Percentiles rank a stretch among this genome's conserved stretches.
These are phyloP conservation scores for Rhizophlyctis rosea DNA, from an alignment of 192 early-diverging fungal genomes.

Conservation along the genomic window DNA sequence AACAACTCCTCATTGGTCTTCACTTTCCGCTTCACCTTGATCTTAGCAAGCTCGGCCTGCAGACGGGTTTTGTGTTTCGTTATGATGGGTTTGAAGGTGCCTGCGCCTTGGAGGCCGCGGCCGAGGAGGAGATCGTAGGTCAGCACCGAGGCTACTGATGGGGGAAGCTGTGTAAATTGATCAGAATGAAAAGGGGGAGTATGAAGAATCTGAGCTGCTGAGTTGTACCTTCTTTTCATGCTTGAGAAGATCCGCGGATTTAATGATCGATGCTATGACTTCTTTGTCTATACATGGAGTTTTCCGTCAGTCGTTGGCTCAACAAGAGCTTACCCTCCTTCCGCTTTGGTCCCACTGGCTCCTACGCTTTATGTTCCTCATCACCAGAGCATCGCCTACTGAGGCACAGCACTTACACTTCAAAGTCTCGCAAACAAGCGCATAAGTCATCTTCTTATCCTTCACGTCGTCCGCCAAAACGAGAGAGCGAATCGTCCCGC, in stretches of 20 bases:
- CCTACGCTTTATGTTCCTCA: not conserved
- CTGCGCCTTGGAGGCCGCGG: slow-evolving; percentile 56
- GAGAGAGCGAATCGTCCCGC: slow-evolving; percentile 77
- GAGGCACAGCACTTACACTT: slow-evolving; percentile 43
- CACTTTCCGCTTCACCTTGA: slow-evolving; percentile 67
- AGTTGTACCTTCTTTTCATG: slow-evolving; percentile 30
- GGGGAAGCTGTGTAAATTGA: slow-evolving; percentile 25
- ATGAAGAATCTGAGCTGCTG: too few species aligned
- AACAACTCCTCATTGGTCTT: slow-evolving; percentile 70
- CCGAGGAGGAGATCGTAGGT: slow-evolving; percentile 86
- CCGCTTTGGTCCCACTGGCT: too few species aligned
- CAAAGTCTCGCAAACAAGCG: slow-evolving; percentile 88
- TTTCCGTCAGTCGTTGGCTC: too few species aligned
- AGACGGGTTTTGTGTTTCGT: slow-evolving; percentile 66
- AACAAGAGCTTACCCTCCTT: not conserved
- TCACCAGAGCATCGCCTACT: not conserved
- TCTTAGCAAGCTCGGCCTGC: slow-evolving; percentile 69
- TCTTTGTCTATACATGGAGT: slow-evolving; percentile 29
- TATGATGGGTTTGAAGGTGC: slow-evolving; percentile 62
- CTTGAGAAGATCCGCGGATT: slow-evolving; percentile 16
- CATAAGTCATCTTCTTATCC: slow-evolving; percentile 82
- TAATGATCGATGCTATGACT: slow-evolving; percentile 21
- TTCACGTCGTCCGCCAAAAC: slow-evolving; percentile 29
- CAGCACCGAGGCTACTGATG: slow-evolving; percentile 59
- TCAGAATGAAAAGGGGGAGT: too few species aligned